These are phyloP conservation scores for Wickerhamiella vanderwaltii DNA, from an alignment of 805 yeast species.

Conservation along the genomic window DNA sequence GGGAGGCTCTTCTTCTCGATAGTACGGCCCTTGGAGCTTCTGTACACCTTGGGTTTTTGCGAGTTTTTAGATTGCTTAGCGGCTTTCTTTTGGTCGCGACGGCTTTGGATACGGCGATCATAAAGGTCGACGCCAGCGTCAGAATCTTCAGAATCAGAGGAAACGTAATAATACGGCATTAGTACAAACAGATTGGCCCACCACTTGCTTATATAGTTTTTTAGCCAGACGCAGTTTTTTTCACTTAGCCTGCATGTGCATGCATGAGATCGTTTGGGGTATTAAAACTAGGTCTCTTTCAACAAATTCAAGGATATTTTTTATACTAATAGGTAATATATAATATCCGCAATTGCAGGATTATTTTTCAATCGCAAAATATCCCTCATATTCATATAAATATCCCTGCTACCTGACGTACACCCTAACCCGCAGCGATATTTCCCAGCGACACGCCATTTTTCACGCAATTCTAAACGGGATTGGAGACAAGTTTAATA, in stretches of 20 bases:
- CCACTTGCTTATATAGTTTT: constrained; percentile 9
- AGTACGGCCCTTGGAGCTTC: constrained; percentile 6
- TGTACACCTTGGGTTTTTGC: constrained; percentile 9
- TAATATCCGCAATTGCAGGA: too few species aligned
- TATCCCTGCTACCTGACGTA: too few species aligned
- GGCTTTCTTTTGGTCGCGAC: constrained; percentile 8
- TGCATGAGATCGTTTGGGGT: constrained; percentile 8
- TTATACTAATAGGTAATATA: too few species aligned
- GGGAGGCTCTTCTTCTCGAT: constrained; percentile 10
- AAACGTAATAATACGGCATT: constrained; percentile 25
- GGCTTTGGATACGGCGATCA: constrained; percentile 8
- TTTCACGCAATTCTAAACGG: too few species aligned
- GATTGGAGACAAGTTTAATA: too few species aligned
- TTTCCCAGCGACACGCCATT: too few species aligned
- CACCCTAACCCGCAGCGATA: too few species aligned
- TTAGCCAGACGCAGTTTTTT: constrained; percentile 6
- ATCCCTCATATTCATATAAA: too few species aligned
- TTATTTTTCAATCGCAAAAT: too few species aligned
- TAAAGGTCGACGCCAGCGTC: constrained; percentile 13
- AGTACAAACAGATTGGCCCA: neutral
- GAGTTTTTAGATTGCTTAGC: constrained; percentile 6
- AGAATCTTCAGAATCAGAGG: constrained; percentile 21
- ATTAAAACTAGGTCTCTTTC: too few species aligned
- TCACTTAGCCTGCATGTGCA: constrained; percentile 10
- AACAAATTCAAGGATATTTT: too few species aligned